Evolutionary conservation across 2,329 filamentous ascomycete species (phyloP).

Genomic region (Beauveria asiatica): DNA sequence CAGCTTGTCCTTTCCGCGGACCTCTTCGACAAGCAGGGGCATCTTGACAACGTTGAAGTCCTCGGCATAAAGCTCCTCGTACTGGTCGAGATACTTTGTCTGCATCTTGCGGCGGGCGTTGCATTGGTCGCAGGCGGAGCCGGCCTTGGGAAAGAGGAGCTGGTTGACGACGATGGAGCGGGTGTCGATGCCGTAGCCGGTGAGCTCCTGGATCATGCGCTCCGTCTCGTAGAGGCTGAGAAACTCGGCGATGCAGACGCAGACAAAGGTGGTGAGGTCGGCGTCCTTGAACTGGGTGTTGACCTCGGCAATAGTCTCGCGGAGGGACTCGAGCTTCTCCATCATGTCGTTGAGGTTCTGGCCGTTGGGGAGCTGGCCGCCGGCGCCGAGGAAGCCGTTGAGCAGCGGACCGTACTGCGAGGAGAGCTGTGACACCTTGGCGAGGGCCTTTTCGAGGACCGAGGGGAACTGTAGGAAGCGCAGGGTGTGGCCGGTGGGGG

Average conservation of each 20-base stretch:
- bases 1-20: constrained; percentile 87
- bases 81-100: constrained; percentile 98
- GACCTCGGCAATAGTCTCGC: constrained; percentile 89
- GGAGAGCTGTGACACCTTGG: constrained; percentile 90
- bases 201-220: constrained; percentile 97
- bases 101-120: constrained; percentile 95
- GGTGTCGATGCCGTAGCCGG: constrained; percentile 88
- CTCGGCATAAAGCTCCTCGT: constrained; percentile 96
- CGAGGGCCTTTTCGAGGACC: constrained; percentile 96
- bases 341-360: constrained; percentile 87
- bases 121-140: constrained; percentile 87
- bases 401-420: constrained; percentile 93
- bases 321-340: constrained; percentile 86
- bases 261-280: constrained; percentile 91
- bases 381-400: constrained; percentile 80
- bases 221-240: constrained; percentile 95
- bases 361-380: constrained; percentile 72
- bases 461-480: constrained; percentile 98
- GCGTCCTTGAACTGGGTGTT: constrained; percentile 98
- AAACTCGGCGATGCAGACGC: constrained; percentile 97
- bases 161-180: constrained; percentile 98
- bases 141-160: constrained; percentile 81
- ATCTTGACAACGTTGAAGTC: constrained; percentile 96
- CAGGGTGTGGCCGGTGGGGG: constrained; percentile 93
- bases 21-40: constrained; percentile 91